Evolutionary conservation across 1,139 yeast species (phyloP), one percentile per base, ranked within the genome.

Genomic region (Yamadazyma atlantica): DNA sequence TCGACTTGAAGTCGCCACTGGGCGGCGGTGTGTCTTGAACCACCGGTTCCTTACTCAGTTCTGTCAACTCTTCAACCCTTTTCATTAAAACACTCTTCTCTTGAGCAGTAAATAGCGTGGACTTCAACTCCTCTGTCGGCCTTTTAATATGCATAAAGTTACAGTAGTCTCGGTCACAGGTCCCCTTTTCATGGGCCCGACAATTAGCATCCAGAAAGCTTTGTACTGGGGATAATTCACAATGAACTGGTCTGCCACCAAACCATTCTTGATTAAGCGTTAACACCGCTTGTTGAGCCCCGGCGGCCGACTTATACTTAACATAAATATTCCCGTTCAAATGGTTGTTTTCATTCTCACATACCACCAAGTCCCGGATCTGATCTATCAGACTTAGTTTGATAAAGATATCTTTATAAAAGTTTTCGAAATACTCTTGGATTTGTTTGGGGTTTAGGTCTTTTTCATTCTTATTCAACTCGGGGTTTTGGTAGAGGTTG

Each of bases 241-340:
- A 80, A 57, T 82, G 85, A 0, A 90, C 80, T 0, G 97, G 97
- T 41, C 82, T 64, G 7, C 79, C 81, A 39, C 80, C 80, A 55
- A 79, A 90, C 97, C 97, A 90, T 42, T 94, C 76, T 33, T 80
- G 75, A 55, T 86, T 86, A 51, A 89, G 74, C 35, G 64, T 67
- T 33, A 74, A 73, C 33, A 76, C 71, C 0, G 90, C 92, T 35
- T 59, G 60, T 32, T 66, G 67, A 0, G 97, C 96, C 32, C 74
- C 78, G 9, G 70, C 73, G 28, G 72, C 73, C 27, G 68, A 61
- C 24, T 63, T 58, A 57, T 79, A 89, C 41, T 76, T 71, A 13
- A 85, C 79, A 56, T 87, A 87, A 0, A 88, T 95, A 55, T 88
- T 88, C 1, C 97, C 97, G 48, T 80, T 82, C 44, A 90, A 62